Percentiles rank a stretch among this genome's conserved stretches.
Conservation (phyloP, 164 flowering plant genomes). For the Cinnamomum micranthum region DNA sequence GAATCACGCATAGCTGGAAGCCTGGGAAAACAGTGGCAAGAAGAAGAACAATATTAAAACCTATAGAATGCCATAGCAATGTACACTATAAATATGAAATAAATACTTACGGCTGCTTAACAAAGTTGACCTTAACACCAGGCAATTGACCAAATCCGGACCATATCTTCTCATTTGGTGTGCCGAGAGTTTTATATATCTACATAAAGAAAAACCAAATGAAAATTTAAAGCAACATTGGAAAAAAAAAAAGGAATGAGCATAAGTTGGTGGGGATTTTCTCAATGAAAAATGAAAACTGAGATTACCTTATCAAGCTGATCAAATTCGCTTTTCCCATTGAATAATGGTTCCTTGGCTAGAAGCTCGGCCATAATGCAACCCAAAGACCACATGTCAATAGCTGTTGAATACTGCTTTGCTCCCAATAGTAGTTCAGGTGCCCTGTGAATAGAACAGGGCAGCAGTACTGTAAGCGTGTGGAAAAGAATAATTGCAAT, state of each 20-base stretch:
- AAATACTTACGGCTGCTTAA: conserved; percentile 66
- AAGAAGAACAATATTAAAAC: conserved; percentile 31
- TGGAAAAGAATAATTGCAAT: no score
- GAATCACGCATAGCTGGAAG: conserved; percentile 90
- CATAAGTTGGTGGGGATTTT: background rate
- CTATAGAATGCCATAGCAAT: conserved; percentile 6
- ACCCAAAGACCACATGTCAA: conserved; percentile 99
- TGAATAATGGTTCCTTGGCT: conserved; percentile 78
- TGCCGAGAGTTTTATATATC: conserved; percentile 81
- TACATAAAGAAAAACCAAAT: conserved; percentile 20
- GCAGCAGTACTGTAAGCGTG: no score
- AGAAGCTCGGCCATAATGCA: conserved; percentile 98
- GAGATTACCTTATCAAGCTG: conserved; percentile 84
- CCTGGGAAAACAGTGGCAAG: conserved; percentile 31
- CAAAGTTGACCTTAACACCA: conserved; percentile 75
- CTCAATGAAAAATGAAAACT: background rate
- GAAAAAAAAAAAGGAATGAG: background rate
- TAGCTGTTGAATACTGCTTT: conserved; percentile 89
- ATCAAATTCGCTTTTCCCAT: conserved; percentile 88
- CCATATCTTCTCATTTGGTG: conserved; percentile 89
- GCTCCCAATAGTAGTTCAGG: conserved; percentile 95
- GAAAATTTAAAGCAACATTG: background rate
- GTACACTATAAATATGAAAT: background rate
- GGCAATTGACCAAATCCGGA: conserved; percentile 81
- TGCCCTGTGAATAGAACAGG: conserved; percentile 46